Percentiles rank a stretch among this genome's conserved stretches.
phyloP scores from a whole-genome alignment of 768 basidiomycete genomes.

The Leccinum uliginosum region DNA sequence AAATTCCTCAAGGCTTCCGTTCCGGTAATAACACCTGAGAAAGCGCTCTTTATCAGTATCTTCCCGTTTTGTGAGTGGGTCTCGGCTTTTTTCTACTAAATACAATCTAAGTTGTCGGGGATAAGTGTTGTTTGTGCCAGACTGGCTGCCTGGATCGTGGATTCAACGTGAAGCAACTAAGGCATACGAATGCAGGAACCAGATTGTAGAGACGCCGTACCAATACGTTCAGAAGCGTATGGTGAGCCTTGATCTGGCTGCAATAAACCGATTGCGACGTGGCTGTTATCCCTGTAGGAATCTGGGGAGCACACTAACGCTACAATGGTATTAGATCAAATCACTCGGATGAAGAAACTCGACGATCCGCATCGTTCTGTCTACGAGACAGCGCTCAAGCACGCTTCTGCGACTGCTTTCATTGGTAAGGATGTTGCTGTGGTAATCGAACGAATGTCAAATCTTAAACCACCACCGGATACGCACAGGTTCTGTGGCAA shows the following conservation, averaged over 20 bases:
- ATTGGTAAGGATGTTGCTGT: not conserved
- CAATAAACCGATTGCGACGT: not conserved
- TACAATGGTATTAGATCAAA: not conserved
- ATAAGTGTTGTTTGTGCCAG: not conserved
- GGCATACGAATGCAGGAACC: not conserved
- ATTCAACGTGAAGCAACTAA: not conserved
- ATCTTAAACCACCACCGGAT: not conserved
- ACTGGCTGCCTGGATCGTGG: constrained; percentile 2
- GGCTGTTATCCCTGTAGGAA: not conserved
- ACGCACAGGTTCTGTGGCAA: not conserved
- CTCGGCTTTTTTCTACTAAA: too few species aligned
- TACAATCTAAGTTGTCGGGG: not conserved
- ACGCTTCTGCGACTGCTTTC: not conserved
- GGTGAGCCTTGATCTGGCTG: not conserved
- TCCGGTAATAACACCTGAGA: not conserved
- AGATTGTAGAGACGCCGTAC: constrained; percentile 4
- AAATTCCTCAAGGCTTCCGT: not conserved
- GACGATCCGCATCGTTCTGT: not conserved
- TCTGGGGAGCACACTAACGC: not conserved
- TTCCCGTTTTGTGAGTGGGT: constrained; percentile 9
- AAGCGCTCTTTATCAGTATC: not conserved
- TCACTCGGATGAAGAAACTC: not conserved
- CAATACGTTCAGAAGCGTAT: not conserved
- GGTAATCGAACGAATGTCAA: not conserved
- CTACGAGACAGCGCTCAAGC: not conserved